Evolutionary conservation across 2,329 filamentous ascomycete species (phyloP), one percentile per base, ranked within the genome.

Genomic region (Arthroderma sp.): DNA sequence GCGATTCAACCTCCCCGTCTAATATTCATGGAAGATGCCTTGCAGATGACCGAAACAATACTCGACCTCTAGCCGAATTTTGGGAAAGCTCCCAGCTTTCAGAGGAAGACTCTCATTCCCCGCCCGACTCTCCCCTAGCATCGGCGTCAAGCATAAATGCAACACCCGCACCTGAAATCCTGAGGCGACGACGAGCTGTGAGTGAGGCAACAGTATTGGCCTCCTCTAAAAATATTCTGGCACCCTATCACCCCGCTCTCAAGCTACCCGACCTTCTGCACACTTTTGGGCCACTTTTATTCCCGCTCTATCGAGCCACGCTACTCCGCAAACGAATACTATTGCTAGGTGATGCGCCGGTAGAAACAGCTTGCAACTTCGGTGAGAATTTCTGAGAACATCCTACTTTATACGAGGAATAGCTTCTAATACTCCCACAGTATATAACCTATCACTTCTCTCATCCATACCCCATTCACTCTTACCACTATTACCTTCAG

Each of bases 371-470:
- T 44, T 96, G 89, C 67, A 85, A 94, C 63, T 94, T 88, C 71
- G 87, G 88, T 94, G 70, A 34, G 65, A 22, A 29, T 6, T 22
- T 22, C 15, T 22, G 15, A 22, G 15, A 22, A 38, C 40, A 37
- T 33, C 11, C 37, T 8, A 32, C n/a, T 11, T 32, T 34, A 33
- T 6, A 29, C 7, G 2, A 7, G 15, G 15, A 3, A 22, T 22
- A 22, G 15, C 3, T 22, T 22, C 3, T 22, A 3, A 55, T 50
- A 27, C 29, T 30, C 11, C 27, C 10, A 6, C 50, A 89, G 91
- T 96, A 50, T 98, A 96, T 65, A 80, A 91, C 60, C 76, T 96
- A 42, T 95, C 89, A n/a, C 75, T 96, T 44, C 72, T 98, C 31
- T 87, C 88, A 38, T 94, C 87, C 53, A 81, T 96, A 37, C 87